phyloP scores from a whole-genome alignment of 192 early-diverging fungal species.

The Mortierella claussenii region DNA sequence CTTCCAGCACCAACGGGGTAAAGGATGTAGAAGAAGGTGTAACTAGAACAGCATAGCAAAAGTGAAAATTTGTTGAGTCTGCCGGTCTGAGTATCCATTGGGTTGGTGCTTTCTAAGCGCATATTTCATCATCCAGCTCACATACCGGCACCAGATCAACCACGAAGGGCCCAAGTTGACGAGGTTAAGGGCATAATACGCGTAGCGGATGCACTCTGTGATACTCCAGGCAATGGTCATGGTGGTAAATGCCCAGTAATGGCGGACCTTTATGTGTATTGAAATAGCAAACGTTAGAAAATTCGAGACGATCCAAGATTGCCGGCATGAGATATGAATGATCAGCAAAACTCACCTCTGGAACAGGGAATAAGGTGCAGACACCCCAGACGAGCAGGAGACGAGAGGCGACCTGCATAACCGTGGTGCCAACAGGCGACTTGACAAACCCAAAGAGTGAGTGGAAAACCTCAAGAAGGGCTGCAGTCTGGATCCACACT shows the following conservation, averaged over 20 bases:
- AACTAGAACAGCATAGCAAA: slow-evolving; percentile 64
- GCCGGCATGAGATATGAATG: too few species aligned
- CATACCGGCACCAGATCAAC: slow-evolving; percentile 70
- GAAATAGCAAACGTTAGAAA: too few species aligned
- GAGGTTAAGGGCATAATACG: slow-evolving; percentile 86
- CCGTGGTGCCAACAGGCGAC: slow-evolving; percentile 81
- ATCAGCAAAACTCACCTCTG: slow-evolving; percentile 55
- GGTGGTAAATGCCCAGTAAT: slow-evolving; percentile 74
- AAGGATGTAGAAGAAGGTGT: slow-evolving; percentile 94
- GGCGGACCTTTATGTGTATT: slow-evolving; percentile 58
- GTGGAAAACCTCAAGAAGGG: slow-evolving; percentile 81
- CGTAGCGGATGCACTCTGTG: slow-evolving; percentile 92
- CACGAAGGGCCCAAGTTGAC: slow-evolving; percentile 64
- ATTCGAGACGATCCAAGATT: too few species aligned
- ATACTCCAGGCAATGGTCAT: slow-evolving; percentile 94
- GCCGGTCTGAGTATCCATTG: slow-evolving; percentile 37
- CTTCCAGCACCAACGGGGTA: slow-evolving; percentile 92
- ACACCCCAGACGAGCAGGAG: slow-evolving; percentile 88
- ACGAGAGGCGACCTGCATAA: slow-evolving; percentile 89
- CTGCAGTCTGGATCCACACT: slow-evolving; percentile 82
- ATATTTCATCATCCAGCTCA: slow-evolving; percentile 9
- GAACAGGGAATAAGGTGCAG: slow-evolving; percentile 72
- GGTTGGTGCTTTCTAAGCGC: slow-evolving; percentile 18
- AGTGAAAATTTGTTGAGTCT: slow-evolving; percentile 24
- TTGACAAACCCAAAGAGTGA: slow-evolving; percentile 76